Evolutionary conservation across 495 filamentous ascomycete species (phyloP).

Genomic region (Margaritispora aquatica): DNA sequence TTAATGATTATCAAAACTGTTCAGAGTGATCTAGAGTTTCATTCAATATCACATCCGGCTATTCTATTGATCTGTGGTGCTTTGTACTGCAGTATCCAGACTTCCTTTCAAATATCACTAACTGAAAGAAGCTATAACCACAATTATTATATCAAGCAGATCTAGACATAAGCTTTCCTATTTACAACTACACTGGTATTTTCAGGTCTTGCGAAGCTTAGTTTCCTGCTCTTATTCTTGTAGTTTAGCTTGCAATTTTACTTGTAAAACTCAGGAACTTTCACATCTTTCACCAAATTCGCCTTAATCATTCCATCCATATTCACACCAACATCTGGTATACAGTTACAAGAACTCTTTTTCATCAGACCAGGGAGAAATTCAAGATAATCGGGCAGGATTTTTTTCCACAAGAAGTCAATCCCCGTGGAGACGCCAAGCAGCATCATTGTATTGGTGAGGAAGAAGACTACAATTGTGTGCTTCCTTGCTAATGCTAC

Average conservation of each 20-base stretch:
- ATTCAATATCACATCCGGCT: background rate
- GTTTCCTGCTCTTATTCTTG: constrained; percentile 1
- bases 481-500: constrained; percentile 9
- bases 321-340: constrained; percentile 19
- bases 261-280: constrained; percentile 16
- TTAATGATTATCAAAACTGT: too few species aligned
- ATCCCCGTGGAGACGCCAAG: constrained; percentile 4
- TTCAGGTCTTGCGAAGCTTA: constrained; percentile 15
- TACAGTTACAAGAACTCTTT: constrained; percentile 15
- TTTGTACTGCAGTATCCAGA: too few species aligned
- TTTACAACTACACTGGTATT: constrained; percentile 12
- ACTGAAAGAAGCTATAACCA: too few species aligned
- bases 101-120: too few species aligned
- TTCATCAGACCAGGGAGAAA: constrained; percentile 16
- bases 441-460: constrained; percentile 8
- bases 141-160: too few species aligned
- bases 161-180: constrained; percentile 18
- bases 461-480: constrained; percentile 12
- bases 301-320: constrained; percentile 23
- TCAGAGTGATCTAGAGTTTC: too few species aligned
- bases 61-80: background rate
- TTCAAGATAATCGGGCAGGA: constrained; percentile 18
- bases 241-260: constrained; percentile 4
- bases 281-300: constrained; percentile 17
- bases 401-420: constrained; percentile 6